Percentiles rank a stretch among this genome's conserved stretches.
phyloP scores from a whole-genome alignment of 129 eudicot genomes.

The Centrapalus pauciflorus region DNA sequence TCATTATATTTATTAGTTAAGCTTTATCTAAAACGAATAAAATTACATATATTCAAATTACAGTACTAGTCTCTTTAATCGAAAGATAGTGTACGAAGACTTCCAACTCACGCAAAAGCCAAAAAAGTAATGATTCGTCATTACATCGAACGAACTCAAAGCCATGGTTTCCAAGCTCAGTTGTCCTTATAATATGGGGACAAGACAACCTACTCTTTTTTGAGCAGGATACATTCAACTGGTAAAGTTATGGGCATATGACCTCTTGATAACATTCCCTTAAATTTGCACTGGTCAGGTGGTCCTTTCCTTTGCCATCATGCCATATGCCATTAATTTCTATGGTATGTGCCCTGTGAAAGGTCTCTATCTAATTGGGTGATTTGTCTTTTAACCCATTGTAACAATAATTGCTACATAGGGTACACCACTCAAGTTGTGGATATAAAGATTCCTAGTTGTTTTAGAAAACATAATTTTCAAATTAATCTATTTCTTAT shows the following conservation, averaged over 20 bases:
- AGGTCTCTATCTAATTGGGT: slow-evolving; percentile 27
- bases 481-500: too few relatives aligned
- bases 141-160: slow-evolving; percentile 4
- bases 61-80: neutral
- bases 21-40: neutral
- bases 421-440: neutral
- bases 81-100: neutral
- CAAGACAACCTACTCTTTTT: neutral
- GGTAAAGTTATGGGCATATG: slow-evolving; percentile 23
- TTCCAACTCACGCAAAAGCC: slow-evolving; percentile 6
- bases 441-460: neutral
- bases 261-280: slow-evolving; percentile 13
- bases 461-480: too few relatives aligned
- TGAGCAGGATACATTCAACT: slow-evolving; percentile 13
- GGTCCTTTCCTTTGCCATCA: slow-evolving; percentile 34
- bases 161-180: slow-evolving; percentile 8
- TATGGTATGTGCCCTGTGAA: slow-evolving; percentile 16
- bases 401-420: slow-evolving; percentile 12
- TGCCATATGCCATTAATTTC: slow-evolving; percentile 26
- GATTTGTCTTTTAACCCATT: slow-evolving; percentile 22
- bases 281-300: slow-evolving; percentile 17
- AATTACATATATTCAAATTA: neutral
- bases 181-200: slow-evolving; percentile 23
- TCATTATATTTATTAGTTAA: slow-evolving; percentile 17
- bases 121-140: neutral